Base-by-base conservation (phyloP, 192 early-diverging fungal species). In the Backusella parvicylindrica region DNA sequence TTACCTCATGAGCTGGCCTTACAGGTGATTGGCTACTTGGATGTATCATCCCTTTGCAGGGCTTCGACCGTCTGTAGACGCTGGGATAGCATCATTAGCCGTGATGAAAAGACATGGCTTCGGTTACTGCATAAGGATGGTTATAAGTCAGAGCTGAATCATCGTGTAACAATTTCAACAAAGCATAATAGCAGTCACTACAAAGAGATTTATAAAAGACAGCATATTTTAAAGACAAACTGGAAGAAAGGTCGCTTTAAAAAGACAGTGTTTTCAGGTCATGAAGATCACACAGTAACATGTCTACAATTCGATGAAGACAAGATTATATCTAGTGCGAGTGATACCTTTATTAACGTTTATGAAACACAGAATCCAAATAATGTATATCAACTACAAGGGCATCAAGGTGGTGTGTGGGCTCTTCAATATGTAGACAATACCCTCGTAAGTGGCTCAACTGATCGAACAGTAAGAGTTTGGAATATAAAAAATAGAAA, bases 371-470 rank as follows among this genome's bases (percentile, higher is more conserved):
- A 79, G 2, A 41, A 70, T 13, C 68, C 68, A 6, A 28, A 12
- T 0, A 37, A 37, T 0, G 21, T 70, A 15, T 38, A 70, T 3
- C 37, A 47, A 32, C 85, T 99, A 28, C 85, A 84, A 31, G 97
- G 97, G 21, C 93, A 96, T 72, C 94, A 95, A 38, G 97, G 97
- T 47, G 98, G 98, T 67, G 97, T 99, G 7, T 99, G 98, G 98
- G 97, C 97, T 11, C 83, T 99, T 38, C 92, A 97, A 72, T 97
- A 97, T 70, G 90, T 92, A 40, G 92, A 94, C 31, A 87, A 92
- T 68, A 94, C 95, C 0, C 86, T 99, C 5, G 95, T 99, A 7
- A 94, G 92, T 67, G 97, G 98, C 23, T 95, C 95, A 15, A 98
- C 96, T 2, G 98, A 99, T 81, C 85, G 97, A 31, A 94, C 95